Evolutionary conservation across 768 basidiomycete species (phyloP).

Genomic region (Tubosaeta sp.): DNA sequence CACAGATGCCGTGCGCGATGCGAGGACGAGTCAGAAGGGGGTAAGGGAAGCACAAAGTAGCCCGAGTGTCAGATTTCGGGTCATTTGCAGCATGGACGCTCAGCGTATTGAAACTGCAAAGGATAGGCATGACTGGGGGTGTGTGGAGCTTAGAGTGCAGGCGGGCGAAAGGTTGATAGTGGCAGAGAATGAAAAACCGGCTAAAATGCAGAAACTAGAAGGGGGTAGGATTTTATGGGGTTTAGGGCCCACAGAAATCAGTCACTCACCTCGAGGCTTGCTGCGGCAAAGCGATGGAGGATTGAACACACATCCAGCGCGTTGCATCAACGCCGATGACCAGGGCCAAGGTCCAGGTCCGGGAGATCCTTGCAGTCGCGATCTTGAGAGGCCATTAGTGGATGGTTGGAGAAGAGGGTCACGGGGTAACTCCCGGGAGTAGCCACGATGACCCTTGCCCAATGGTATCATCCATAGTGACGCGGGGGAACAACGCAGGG

Average conservation of each 20-base stretch:
- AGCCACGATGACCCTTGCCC: too few species aligned
- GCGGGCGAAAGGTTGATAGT: background rate
- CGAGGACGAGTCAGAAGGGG: constrained; percentile 14
- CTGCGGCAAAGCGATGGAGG: background rate
- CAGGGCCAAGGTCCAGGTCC: background rate
- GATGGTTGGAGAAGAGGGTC: background rate
- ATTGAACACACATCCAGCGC: background rate
- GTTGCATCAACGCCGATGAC: background rate
- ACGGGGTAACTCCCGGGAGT: too few species aligned
- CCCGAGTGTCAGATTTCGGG: constrained; percentile 6
- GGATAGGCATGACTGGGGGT: constrained; percentile 7
- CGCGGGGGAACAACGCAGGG: too few species aligned
- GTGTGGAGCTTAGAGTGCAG: background rate
- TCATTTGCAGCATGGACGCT: background rate
- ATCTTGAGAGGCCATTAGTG: too few species aligned
- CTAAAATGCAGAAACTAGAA: too few species aligned
- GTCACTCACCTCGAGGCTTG: background rate
- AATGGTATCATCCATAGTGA: too few species aligned
- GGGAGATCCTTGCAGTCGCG: background rate
- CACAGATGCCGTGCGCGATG: constrained; percentile 12
- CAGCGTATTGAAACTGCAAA: constrained; percentile 12
- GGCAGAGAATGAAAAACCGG: background rate
- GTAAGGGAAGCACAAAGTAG: constrained; percentile 10
- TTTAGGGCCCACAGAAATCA: background rate
- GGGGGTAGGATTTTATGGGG: background rate